phyloP scores from a whole-genome alignment of 2,329 filamentous ascomycete species.

The Aureobasidium sp. region DNA sequence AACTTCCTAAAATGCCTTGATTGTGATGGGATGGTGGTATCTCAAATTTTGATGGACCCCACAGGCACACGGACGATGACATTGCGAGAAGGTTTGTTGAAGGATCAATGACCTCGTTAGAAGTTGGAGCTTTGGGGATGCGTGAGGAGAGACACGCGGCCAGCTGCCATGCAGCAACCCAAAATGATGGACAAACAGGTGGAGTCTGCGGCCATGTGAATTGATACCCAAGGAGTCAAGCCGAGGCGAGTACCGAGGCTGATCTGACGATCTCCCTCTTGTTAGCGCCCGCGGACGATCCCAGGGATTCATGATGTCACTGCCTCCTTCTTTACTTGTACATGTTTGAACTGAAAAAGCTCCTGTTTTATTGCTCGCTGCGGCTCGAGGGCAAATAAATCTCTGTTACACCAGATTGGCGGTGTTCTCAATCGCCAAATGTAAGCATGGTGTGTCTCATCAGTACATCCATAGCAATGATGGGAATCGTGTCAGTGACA shows the following conservation, averaged over 20 bases:
- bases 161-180: neutral
- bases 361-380: neutral
- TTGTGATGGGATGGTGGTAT: neutral
- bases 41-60: neutral
- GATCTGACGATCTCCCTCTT: slow-evolving; percentile 1
- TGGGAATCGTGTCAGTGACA: too few species aligned
- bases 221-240: neutral
- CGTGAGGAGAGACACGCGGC: neutral
- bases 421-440: too few species aligned
- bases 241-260: slow-evolving; percentile 3
- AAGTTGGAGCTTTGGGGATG: neutral
- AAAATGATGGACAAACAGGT: neutral
- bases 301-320: neutral
- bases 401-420: neutral
- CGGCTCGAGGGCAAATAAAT: too few species aligned
- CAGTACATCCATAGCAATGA: neutral
- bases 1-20: neutral
- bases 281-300: neutral
- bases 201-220: slow-evolving; percentile 3
- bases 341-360: neutral
- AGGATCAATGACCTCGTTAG: neutral
- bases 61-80: neutral
- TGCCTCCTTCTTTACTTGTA: neutral
- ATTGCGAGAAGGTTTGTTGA: neutral
- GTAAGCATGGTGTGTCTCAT: neutral